phyloP scores from a whole-genome alignment of 495 filamentous ascomycete species.

The Aspergillus funiculosus region DNA sequence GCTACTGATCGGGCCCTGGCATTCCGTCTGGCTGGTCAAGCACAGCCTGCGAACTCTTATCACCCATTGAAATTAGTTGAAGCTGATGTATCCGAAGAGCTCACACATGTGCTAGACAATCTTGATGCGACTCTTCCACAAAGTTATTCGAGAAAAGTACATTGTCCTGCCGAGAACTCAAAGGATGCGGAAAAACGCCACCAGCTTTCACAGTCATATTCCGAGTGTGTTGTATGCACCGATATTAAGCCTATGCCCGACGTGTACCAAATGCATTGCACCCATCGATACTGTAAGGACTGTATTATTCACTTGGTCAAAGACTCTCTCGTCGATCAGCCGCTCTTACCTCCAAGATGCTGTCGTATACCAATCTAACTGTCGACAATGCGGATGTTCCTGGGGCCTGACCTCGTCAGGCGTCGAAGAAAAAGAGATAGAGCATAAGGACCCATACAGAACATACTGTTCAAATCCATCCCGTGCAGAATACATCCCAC shows the following conservation, averaged over 20 bases:
- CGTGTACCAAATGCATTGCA: constrained; percentile 23
- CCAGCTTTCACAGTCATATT: neutral
- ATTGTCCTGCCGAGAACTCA: neutral
- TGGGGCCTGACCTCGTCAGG: constrained; percentile 11
- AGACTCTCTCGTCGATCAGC: constrained; percentile 25
- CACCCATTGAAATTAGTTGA: neutral
- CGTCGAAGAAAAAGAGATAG: constrained; percentile 19
- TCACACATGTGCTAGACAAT: neutral
- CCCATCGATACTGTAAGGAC: constrained; percentile 30
- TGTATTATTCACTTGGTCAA: constrained; percentile 31
- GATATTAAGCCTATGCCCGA: neutral
- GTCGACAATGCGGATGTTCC: constrained; percentile 9
- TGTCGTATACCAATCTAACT: constrained; percentile 26
- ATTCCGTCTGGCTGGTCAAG: neutral
- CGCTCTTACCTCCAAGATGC: constrained; percentile 37
- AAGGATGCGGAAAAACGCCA: neutral
- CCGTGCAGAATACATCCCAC: constrained; percentile 29
- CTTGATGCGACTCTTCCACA: neutral
- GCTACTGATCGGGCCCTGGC: constrained; percentile 5
- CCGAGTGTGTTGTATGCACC: constrained; percentile 15
- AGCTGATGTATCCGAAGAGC: neutral
- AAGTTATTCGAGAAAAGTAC: neutral
- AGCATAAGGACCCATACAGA: constrained; percentile 22
- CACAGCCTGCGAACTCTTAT: neutral
- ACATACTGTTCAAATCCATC: constrained; percentile 26